Conservation (phyloP, 495 filamentous ascomycete species). For the Filosporella fistucella region DNA sequence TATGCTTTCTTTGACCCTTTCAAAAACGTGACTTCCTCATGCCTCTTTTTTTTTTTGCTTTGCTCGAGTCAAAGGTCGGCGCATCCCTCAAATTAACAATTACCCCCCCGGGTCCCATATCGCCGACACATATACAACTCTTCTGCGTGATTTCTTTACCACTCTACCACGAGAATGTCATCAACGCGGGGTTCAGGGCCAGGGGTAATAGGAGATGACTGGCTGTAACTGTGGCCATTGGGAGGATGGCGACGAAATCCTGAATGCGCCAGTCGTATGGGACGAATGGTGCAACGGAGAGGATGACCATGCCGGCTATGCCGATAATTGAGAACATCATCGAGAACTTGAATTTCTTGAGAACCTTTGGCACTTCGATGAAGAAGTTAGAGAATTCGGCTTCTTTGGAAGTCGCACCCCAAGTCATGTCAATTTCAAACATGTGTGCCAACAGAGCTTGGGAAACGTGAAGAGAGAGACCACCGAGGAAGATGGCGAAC, state of each 20-base stretch:
- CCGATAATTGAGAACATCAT: slow-evolving; percentile 60
- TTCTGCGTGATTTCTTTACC: too few species aligned
- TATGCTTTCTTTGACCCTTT: too few species aligned
- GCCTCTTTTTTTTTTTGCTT: too few species aligned
- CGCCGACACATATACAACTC: too few species aligned
- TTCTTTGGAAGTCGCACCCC: slow-evolving; percentile 69
- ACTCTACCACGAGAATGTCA: slow-evolving; percentile 71
- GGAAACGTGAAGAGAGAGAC: slow-evolving; percentile 63
- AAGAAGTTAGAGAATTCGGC: slow-evolving; percentile 75
- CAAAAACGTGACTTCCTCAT: too few species aligned
- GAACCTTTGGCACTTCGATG: slow-evolving; percentile 71
- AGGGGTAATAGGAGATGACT: slow-evolving; percentile 70
- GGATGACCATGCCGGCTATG: slow-evolving; percentile 60
- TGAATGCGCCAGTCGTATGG: slow-evolving; percentile 65
- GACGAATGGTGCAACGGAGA: slow-evolving; percentile 59
- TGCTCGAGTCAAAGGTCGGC: too few species aligned
- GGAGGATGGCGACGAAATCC: slow-evolving; percentile 77
- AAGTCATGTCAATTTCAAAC: slow-evolving; percentile 70
- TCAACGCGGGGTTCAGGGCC: slow-evolving; percentile 71
- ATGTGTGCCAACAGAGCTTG: slow-evolving; percentile 66
- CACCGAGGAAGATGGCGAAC: slow-evolving; percentile 65
- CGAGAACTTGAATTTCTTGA: slow-evolving; percentile 73
- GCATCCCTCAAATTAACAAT: too few species aligned
- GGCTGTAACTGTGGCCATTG: slow-evolving; percentile 66
- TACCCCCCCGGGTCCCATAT: too few species aligned